phyloP scores from a whole-genome alignment of 2,329 filamentous ascomycete species.

The Trichoderma afroharzianum region DNA sequence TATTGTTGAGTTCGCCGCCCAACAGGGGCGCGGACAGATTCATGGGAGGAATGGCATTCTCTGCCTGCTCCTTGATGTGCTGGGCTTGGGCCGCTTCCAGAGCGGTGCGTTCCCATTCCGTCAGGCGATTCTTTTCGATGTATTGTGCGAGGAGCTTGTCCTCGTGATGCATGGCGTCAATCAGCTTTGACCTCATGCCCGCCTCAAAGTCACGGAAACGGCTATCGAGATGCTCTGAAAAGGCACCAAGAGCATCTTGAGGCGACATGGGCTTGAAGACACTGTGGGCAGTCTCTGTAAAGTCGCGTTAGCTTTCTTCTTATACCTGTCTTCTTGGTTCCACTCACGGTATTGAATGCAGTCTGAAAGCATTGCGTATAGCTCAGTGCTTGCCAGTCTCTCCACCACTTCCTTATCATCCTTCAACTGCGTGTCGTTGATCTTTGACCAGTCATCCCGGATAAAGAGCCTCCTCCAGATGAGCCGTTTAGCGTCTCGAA shows the following conservation, averaged over 20 bases:
- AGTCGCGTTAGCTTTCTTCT: constrained; percentile 15
- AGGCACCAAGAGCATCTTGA: constrained; percentile 55
- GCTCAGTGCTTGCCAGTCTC: constrained; percentile 60
- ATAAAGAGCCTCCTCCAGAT: constrained; percentile 88
- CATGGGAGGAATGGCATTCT: constrained; percentile 16
- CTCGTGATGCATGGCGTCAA: constrained; percentile 70
- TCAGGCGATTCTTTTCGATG: constrained; percentile 65
- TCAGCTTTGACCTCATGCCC: constrained; percentile 62
- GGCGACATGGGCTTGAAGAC: constrained; percentile 48
- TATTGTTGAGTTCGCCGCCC: background rate
- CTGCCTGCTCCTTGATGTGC: constrained; percentile 32
- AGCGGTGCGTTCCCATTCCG: constrained; percentile 57
- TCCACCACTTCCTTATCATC: constrained; percentile 65
- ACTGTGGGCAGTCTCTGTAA: constrained; percentile 40
- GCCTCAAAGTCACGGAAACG: constrained; percentile 59
- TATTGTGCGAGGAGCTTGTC: constrained; percentile 62
- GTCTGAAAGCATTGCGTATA: constrained; percentile 64
- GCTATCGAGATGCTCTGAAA: constrained; percentile 57
- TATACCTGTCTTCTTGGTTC: background rate
- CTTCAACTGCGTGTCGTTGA: constrained; percentile 74
- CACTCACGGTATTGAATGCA: constrained; percentile 63
- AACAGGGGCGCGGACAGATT: background rate
- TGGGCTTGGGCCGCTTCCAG: constrained; percentile 37
- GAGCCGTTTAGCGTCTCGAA: constrained; percentile 54
- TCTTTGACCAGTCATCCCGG: constrained; percentile 76